Percentiles rank a stretch among this genome's conserved stretches.
Conservation (phyloP, 805 yeast species). For the Wickerhamiella bombiphila region DNA sequence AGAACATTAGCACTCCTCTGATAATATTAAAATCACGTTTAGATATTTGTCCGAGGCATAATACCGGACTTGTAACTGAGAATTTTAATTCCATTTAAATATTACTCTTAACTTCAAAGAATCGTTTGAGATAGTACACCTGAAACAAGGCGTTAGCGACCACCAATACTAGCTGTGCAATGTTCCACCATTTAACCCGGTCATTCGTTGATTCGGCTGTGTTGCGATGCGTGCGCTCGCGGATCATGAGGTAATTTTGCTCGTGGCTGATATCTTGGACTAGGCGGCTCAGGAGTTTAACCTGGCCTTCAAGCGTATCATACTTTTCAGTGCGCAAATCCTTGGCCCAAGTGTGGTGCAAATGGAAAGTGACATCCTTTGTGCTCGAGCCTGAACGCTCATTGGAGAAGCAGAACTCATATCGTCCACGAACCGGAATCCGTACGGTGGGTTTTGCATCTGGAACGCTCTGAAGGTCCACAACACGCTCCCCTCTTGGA, state of each 20-base stretch:
- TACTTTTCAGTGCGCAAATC: constrained; percentile 61
- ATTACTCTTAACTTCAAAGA: constrained; percentile 86
- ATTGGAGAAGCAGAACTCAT: constrained; percentile 81
- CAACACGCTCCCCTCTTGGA: constrained; percentile 37
- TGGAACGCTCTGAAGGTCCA: constrained; percentile 40
- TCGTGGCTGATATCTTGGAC: constrained; percentile 84
- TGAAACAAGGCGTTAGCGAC: constrained; percentile 81
- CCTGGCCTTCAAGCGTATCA: constrained; percentile 73
- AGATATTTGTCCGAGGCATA: not conserved
- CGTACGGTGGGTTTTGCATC: constrained; percentile 67
- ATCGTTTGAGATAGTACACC: constrained; percentile 82
- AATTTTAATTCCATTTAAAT: no score
- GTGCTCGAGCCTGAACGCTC: constrained; percentile 58
- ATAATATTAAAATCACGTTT: not conserved
- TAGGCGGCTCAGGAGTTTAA: constrained; percentile 56
- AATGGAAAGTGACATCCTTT: constrained; percentile 87
- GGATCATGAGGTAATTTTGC: constrained; percentile 74
- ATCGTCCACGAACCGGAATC: constrained; percentile 58
- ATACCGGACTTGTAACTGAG: no score
- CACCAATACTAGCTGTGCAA: constrained; percentile 78
- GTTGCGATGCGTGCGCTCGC: constrained; percentile 96
- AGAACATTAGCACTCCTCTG: no score
- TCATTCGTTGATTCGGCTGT: constrained; percentile 96
- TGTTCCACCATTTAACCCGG: constrained; percentile 96
- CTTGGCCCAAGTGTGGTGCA: constrained; percentile 72